These are phyloP conservation scores for Exutisphaerella laricina DNA, from an alignment of 2,329 filamentous ascomycete genomes.

Conservation along the genomic window DNA sequence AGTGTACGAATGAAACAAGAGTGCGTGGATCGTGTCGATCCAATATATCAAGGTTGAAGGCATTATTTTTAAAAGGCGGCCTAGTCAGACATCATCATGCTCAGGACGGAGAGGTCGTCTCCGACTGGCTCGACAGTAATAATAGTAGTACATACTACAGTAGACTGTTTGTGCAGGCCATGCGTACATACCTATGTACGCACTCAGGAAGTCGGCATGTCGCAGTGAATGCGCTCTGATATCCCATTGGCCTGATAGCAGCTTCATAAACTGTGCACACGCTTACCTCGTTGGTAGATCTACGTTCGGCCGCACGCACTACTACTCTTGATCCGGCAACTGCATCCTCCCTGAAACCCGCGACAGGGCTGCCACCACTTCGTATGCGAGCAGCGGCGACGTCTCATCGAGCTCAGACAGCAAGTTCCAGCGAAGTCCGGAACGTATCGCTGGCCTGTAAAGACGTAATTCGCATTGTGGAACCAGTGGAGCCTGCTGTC, in stretches of 20 bases:
- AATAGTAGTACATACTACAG: no score
- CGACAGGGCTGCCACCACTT: no score
- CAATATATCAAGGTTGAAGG: neutral
- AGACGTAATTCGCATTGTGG: no score
- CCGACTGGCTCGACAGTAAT: no score
- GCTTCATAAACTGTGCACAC: neutral
- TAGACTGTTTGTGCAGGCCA: neutral
- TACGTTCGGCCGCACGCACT: no score
- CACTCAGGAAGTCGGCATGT: constrained; percentile 5
- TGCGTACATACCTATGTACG: neutral
- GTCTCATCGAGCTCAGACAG: no score
- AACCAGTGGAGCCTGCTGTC: no score
- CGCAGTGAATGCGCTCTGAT: neutral
- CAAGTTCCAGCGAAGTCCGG: no score
- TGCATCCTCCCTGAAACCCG: no score
- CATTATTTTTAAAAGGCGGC: neutral
- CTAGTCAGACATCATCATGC: neutral
- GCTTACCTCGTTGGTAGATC: neutral
- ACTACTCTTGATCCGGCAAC: no score
- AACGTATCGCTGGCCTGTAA: no score
- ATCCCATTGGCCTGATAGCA: neutral
- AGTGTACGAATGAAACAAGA: neutral
- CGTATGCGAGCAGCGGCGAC: no score
- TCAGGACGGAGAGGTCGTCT: neutral
- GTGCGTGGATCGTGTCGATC: neutral